phyloP scores from a whole-genome alignment of 192 early-diverging fungal genomes.

The Coemansia umbellata region DNA sequence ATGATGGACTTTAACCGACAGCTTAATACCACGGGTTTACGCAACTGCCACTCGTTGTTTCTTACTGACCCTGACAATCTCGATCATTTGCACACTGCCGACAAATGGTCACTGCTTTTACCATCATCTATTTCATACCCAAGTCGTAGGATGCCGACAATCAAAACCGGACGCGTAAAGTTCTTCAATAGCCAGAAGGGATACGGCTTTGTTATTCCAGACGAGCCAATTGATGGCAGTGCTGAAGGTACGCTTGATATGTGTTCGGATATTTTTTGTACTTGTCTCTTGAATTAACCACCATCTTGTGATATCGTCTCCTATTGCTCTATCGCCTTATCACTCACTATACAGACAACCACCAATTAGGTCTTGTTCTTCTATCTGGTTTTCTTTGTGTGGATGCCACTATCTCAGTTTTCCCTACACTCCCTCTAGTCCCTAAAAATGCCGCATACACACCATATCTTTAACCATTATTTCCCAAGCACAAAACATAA shows the following conservation, averaged over 20 bases:
- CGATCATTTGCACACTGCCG: background rate
- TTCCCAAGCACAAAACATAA: no score
- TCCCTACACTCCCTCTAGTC: slow-evolving; percentile 1
- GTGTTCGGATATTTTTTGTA: slow-evolving; percentile 7
- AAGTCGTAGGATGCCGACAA: slow-evolving; percentile 20
- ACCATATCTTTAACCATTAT: no score
- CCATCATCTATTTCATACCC: slow-evolving; percentile 5
- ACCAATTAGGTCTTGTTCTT: no score
- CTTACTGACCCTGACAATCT: background rate
- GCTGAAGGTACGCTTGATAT: slow-evolving; percentile 64
- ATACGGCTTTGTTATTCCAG: slow-evolving; percentile 84
- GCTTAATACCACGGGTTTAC: background rate
- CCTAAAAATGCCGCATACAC: no score
- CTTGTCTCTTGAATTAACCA: slow-evolving; percentile 4
- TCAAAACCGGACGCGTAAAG: slow-evolving; percentile 59
- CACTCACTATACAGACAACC: no score
- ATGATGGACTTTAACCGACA: slow-evolving; percentile 7
- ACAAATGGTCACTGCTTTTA: slow-evolving; percentile 1
- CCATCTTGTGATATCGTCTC: background rate
- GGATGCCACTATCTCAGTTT: background rate
- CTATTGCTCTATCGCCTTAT: background rate
- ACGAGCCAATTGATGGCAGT: slow-evolving; percentile 58
- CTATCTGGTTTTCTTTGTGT: background rate
- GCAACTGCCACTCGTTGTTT: slow-evolving; percentile 1
- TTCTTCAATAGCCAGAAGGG: slow-evolving; percentile 87